phyloP scores from a whole-genome alignment of 805 yeast species.

The Nakazawaea laoshanensis region DNA sequence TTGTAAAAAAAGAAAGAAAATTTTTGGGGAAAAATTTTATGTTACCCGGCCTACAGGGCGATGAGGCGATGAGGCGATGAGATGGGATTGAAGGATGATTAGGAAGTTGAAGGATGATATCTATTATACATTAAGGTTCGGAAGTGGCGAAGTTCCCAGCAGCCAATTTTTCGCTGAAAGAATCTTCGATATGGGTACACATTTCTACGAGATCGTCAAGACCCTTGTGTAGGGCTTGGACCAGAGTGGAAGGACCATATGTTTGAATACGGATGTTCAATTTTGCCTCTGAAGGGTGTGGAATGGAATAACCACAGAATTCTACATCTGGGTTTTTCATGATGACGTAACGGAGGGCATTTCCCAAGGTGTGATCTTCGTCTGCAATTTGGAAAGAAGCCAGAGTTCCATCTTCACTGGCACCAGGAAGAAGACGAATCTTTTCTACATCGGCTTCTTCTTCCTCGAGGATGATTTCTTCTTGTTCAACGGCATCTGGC shows the following conservation, averaged over 20 bases:
- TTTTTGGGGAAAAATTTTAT: slow-evolving; percentile 8
- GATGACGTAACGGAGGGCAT: slow-evolving; percentile 85
- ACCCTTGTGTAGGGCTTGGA: slow-evolving; percentile 89
- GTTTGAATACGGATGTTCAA: slow-evolving; percentile 92
- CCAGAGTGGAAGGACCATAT: slow-evolving; percentile 76
- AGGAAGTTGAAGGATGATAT: background rate
- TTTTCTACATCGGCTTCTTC: slow-evolving; percentile 47
- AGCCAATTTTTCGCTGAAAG: slow-evolving; percentile 60
- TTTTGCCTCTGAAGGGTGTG: slow-evolving; percentile 92
- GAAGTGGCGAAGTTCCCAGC: slow-evolving; percentile 42
- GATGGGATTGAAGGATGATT: too few relatives aligned
- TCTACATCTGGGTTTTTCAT: slow-evolving; percentile 98
- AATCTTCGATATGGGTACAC: slow-evolving; percentile 77
- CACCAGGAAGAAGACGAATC: slow-evolving; percentile 70
- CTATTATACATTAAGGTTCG: slow-evolving; percentile 29
- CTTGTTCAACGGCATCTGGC: slow-evolving; percentile 10
- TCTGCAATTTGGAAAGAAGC: slow-evolving; percentile 89
- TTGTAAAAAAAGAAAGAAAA: background rate
- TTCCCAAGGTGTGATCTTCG: slow-evolving; percentile 96
- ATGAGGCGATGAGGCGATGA: background rate
- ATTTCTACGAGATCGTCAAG: slow-evolving; percentile 74
- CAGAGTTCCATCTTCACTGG: slow-evolving; percentile 87
- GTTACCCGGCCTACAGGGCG: background rate
- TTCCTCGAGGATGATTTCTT: slow-evolving; percentile 25
- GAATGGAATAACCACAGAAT: slow-evolving; percentile 96